Conservation (phyloP, 2,329 filamentous ascomycete genomes). For the Eutypa lata region DNA sequence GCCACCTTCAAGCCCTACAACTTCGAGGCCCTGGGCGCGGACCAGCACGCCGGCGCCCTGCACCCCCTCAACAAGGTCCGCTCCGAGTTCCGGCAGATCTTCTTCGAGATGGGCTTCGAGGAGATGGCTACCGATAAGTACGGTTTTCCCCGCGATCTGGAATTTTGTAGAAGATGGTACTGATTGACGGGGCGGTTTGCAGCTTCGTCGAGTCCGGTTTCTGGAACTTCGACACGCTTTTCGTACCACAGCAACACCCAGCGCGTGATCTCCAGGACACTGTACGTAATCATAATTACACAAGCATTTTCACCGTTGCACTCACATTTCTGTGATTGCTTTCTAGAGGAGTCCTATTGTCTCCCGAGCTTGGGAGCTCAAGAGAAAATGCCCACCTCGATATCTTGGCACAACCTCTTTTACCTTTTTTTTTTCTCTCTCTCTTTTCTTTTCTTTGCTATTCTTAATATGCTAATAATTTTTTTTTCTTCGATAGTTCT, state of each 20-base stretch:
- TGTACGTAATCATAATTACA: not conserved
- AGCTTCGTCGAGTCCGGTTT: slow-evolving; percentile 94
- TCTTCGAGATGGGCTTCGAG: slow-evolving; percentile 98
- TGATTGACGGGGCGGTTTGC: slow-evolving; percentile 36
- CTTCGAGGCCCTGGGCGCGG: slow-evolving; percentile 53
- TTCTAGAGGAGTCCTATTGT: too few relatives aligned
- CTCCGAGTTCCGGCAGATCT: slow-evolving; percentile 90
- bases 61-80: slow-evolving; percentile 89
- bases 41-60: slow-evolving; percentile 59
- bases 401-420: too few relatives aligned
- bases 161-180: too few relatives aligned
- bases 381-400: too few relatives aligned
- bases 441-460: not conserved
- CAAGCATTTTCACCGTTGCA: not conserved
- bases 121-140: slow-evolving; percentile 78
- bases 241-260: slow-evolving; percentile 95
- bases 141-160: not conserved
- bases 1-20: slow-evolving; percentile 78
- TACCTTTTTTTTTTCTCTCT: too few relatives aligned
- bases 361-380: too few relatives aligned
- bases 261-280: slow-evolving; percentile 97
- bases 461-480: not conserved
- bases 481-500: slow-evolving; percentile 61
- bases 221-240: slow-evolving; percentile 97
- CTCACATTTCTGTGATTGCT: too few relatives aligned